Conservation (phyloP, 176 grass and related monocot species). For the Puya raimondii region DNA sequence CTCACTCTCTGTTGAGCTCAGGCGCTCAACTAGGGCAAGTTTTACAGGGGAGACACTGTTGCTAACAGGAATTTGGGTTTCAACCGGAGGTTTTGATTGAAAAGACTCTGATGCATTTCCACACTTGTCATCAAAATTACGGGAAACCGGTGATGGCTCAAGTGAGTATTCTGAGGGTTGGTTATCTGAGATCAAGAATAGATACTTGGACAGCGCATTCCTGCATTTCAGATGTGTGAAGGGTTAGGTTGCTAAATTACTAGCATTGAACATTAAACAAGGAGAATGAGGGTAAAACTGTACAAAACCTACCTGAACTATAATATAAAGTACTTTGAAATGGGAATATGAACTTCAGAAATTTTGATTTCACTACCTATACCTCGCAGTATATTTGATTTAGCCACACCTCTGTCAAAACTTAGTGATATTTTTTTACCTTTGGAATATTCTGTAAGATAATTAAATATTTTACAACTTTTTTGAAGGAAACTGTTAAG, state of each 20-base stretch:
- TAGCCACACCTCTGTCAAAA: too few species aligned
- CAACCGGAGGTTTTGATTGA: constrained; percentile 16
- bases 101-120: constrained; percentile 16
- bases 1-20: constrained; percentile 59
- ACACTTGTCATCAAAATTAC: constrained; percentile 25
- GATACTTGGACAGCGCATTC: constrained; percentile 57
- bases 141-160: constrained; percentile 7
- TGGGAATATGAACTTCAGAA: too few species aligned
- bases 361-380: too few species aligned
- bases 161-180: constrained; percentile 17
- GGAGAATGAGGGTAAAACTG: constrained; percentile 9
- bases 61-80: constrained; percentile 26
- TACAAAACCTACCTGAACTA: background rate
- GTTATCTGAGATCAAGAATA: constrained; percentile 41
- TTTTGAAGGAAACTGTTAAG: background rate
- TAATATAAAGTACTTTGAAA: too few species aligned
- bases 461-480: too few species aligned
- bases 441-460: too few species aligned
- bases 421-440: too few species aligned
- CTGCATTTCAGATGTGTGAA: constrained; percentile 33
- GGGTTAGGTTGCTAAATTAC: constrained; percentile 16
- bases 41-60: constrained; percentile 64
- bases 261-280: background rate
- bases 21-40: constrained; percentile 88
- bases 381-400: too few species aligned